Evolutionary conservation across 371 early-diverging fungal species (phyloP), one percentile per base, ranked within the genome.

Genomic region (Mortierella sp.): DNA sequence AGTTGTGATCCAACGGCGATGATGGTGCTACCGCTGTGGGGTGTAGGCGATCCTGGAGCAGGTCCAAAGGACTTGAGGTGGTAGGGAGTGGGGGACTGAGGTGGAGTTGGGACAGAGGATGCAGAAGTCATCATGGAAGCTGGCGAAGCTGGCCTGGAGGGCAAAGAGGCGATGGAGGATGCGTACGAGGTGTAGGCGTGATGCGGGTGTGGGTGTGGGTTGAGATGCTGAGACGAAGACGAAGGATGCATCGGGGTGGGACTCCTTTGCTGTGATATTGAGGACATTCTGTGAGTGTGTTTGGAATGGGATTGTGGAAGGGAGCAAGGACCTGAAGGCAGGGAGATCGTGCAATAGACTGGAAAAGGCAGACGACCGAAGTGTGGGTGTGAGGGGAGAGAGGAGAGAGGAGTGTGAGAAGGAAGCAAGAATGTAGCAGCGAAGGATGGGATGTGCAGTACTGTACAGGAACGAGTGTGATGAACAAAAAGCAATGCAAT

Each of bases 1-100:
- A 31, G 47, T 57, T 69, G 63, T 3, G 83, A 54, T 12, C 67
- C 64, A 8, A 84, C 43, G 54, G 83, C 81, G 31, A 72, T 24
- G 29, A 58, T 47, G n/a, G 66, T 72, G n/a, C n/a, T n/a, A n/a
- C 56, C 62, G 16, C 19, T 57, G 67, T 34, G 60, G 73, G 14
- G 73, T 58, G 3, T 67, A 47, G 22, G 73, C 62, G 5, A 63
- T n/a, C n/a, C n/a, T 47, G 2, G 67, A 62, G 24, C 54, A 52
- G 29, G 39, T 39, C 21, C 41, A n/a, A 67, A 61, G 22, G 56
- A 31, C 48, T 73, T 73, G 9, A 63, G 51, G n/a, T 73, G 74
- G 57, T 28, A 73, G 1, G 74, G 48, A 29, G 67, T 63, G 0
- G 74, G 74, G 1, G 74, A 73, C 34, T 67, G 74, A 16, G 74